Evolutionary conservation across 768 basidiomycete species (phyloP).

Genomic region (Obba rivulosa): DNA sequence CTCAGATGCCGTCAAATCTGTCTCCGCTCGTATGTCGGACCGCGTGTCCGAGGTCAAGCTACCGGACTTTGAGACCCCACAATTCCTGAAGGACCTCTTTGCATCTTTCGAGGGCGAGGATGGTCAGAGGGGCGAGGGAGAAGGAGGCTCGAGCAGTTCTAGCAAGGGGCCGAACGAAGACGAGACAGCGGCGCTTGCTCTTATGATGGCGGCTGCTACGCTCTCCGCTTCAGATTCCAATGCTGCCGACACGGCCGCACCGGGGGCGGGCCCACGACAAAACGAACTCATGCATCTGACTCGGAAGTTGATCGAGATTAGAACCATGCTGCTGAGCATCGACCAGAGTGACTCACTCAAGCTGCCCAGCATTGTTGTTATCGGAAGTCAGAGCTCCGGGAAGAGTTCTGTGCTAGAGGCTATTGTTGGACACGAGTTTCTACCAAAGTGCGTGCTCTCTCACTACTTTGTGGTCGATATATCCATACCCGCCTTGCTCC

Average conservation of each 20-base stretch:
- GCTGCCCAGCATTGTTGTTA: slow-evolving; percentile 95
- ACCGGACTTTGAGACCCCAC: slow-evolving; percentile 48
- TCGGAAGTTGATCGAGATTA: slow-evolving; percentile 91
- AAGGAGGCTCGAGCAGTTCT: slow-evolving; percentile 29
- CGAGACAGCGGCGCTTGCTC: slow-evolving; percentile 63
- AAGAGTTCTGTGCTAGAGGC: slow-evolving; percentile 98
- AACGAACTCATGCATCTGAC: slow-evolving; percentile 94
- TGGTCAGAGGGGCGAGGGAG: slow-evolving; percentile 16
- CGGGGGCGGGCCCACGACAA: slow-evolving; percentile 40
- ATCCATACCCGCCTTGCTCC: background rate
- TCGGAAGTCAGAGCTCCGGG: slow-evolving; percentile 97
- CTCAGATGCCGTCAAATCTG: slow-evolving; percentile 41
- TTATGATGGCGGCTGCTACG: slow-evolving; percentile 71
- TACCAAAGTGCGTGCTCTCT: slow-evolving; percentile 80
- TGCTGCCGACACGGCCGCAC: slow-evolving; percentile 25
- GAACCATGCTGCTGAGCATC: slow-evolving; percentile 90
- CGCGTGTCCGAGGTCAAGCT: slow-evolving; percentile 42
- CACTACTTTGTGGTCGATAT: background rate
- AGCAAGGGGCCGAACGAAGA: slow-evolving; percentile 44
- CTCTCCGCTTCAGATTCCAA: slow-evolving; percentile 68
- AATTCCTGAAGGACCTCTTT: slow-evolving; percentile 68
- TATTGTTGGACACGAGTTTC: slow-evolving; percentile 95
- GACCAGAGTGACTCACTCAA: slow-evolving; percentile 94
- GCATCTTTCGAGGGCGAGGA: slow-evolving; percentile 17
- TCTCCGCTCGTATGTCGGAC: slow-evolving; percentile 10